Conservation (phyloP, 1,284 basidiomycete genomes). For the Austroboletus niveus region DNA sequence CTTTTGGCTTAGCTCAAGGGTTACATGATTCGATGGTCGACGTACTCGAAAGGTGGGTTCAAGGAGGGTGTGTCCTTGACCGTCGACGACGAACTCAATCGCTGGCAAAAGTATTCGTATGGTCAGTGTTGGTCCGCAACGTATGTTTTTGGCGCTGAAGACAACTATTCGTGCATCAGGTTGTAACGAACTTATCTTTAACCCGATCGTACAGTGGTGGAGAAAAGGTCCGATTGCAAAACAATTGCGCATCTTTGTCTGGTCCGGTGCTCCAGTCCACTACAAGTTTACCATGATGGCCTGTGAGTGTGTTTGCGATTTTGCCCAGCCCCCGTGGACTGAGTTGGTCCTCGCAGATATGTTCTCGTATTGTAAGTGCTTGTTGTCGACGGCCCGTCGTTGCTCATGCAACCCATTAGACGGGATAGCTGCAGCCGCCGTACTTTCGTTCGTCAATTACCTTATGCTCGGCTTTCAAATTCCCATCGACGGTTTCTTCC, state of each 20-base stretch:
- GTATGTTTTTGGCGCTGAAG: not conserved
- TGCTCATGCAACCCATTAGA: constrained; percentile 38
- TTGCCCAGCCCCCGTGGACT: constrained; percentile 13
- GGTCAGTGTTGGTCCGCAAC: constrained; percentile 44
- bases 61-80: constrained; percentile 87
- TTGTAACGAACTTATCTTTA: constrained; percentile 68
- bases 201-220: constrained; percentile 74
- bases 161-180: constrained; percentile 42
- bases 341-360: constrained; percentile 54
- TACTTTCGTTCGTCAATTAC: constrained; percentile 71
- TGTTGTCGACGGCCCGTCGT: not conserved
- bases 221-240: constrained; percentile 71
- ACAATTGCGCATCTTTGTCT: constrained; percentile 75
- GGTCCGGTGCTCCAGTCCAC: constrained; percentile 73
- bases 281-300: constrained; percentile 80
- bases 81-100: constrained; percentile 75
- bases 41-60: constrained; percentile 79
- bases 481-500: constrained; percentile 64
- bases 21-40: constrained; percentile 73
- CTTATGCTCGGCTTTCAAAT: constrained; percentile 66
- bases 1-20: constrained; percentile 45
- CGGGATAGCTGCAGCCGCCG: constrained; percentile 67
- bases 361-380: constrained; percentile 72
- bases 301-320: constrained; percentile 51
- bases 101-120: constrained; percentile 88